Base-by-base conservation (phyloP, 768 basidiomycete species). In the Hydnomerulius pinastri region DNA sequence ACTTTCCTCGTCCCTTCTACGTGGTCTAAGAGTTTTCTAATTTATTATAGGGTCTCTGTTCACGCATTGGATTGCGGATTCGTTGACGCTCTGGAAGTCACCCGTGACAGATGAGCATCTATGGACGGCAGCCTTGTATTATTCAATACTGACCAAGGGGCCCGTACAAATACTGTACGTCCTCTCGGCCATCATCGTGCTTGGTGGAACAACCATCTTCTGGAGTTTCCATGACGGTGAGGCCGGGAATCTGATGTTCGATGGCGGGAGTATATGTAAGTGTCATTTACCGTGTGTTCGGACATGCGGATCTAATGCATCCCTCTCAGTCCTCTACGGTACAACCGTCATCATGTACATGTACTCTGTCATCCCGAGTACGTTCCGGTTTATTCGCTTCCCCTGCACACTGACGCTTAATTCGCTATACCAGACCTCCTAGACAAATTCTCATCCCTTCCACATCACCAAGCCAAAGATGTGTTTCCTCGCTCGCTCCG, bases 41-140 rank as follows among this genome's bases (percentile, higher is more conserved):
- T 42, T 42, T 11, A 20, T 29, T 15, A 13, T 66, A 92, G 90
- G 91, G 43, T 73, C 86, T 39, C 76, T 93, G 4, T 91, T 91
- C 65, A 92, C 90, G 29, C 87, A 93, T 64, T 93, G 91, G 91
- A 92, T 90, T 54, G 91, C 91, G n/a, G 91, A 93, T 75, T 92
- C 90, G 1, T 73, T 91, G 44, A 93, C 91, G 28, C 77, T 93
- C 33, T 93, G 91, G 91, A 91, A 89, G 72, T 82, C 87, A 11
- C 90, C 91, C 36, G 78, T 86, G 59, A 92, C 87, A n/a, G 90
- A 93, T 59, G 83, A 84, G 54, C 82, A 87, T 57, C 77, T 93
- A 11, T 90, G 88, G 86, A 86, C 83, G 7, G 85, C 91, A 2
- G 91, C 90, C 6, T 72, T 79, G 45, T 93, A 93, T 68, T 93